Evolutionary conservation across 495 filamentous ascomycete species (phyloP).

Genomic region (Hyaloscypha bicolor): DNA sequence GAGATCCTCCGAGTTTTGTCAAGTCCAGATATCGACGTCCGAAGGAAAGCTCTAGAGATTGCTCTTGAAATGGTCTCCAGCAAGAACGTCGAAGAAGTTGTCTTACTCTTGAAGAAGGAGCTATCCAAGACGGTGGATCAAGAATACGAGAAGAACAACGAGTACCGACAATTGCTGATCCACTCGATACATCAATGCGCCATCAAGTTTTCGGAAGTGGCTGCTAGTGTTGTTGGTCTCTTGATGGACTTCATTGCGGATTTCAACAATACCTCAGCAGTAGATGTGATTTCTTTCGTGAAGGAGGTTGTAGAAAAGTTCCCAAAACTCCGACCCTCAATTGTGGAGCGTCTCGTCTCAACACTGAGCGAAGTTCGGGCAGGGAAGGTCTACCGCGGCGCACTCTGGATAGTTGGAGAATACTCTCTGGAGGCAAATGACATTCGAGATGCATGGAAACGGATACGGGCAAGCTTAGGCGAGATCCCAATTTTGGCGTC

Average conservation of each 20-base stretch:
- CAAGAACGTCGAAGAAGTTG: slow-evolving; percentile 98
- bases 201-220: slow-evolving; percentile 98
- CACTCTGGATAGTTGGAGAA: slow-evolving; percentile 97
- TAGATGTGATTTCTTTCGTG: slow-evolving; percentile 97
- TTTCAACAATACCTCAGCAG: slow-evolving; percentile 94
- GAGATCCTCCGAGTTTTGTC: slow-evolving; percentile 95
- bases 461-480: slow-evolving; percentile 88
- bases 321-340: slow-evolving; percentile 81
- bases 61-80: slow-evolving; percentile 97
- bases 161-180: slow-evolving; percentile 94
- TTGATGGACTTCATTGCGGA: slow-evolving; percentile 99
- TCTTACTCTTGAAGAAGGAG: slow-evolving; percentile 95
- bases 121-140: slow-evolving; percentile 97
- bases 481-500: slow-evolving; percentile 97
- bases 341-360: slow-evolving; percentile 85
- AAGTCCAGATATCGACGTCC: slow-evolving; percentile 94
- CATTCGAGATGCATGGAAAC: slow-evolving; percentile 96
- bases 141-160: slow-evolving; percentile 98
- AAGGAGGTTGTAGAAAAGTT: slow-evolving; percentile 99
- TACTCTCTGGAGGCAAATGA: slow-evolving; percentile 92
- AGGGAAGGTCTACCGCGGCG: slow-evolving; percentile 95
- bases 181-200: slow-evolving; percentile 98
- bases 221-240: slow-evolving; percentile 91
- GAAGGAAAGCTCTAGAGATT: slow-evolving; percentile 87
- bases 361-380: slow-evolving; percentile 93